Evolutionary conservation across 2,329 filamentous ascomycete species (phyloP).

Genomic region (Calonectria montana): DNA sequence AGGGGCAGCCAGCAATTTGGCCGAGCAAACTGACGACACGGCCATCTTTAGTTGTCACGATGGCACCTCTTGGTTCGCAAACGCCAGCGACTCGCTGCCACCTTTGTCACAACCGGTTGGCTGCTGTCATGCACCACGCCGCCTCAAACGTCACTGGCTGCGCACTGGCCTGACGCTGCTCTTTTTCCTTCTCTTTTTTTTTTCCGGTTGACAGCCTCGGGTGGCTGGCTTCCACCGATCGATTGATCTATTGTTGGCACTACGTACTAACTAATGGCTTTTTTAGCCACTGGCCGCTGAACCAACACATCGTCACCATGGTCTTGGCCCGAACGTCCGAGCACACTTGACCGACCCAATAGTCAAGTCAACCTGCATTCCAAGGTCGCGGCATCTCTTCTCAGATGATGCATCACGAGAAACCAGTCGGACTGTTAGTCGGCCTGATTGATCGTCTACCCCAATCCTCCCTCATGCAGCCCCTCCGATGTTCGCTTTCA

Average conservation of each 20-base stretch:
- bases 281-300: not conserved
- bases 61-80: constrained; percentile 3
- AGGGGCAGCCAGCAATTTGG: constrained; percentile 12
- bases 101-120: constrained; percentile 35
- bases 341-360: not conserved
- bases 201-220: not conserved
- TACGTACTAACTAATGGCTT: not conserved
- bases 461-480: constrained; percentile 2
- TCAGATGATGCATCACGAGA: constrained; percentile 2
- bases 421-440: not conserved
- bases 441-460: constrained; percentile 4
- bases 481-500: not conserved
- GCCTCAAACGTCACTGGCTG: constrained; percentile 40
- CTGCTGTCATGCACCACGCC: constrained; percentile 40
- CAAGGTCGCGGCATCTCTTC: not conserved
- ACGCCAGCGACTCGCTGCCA: constrained; percentile 4
- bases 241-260: constrained; percentile 7
- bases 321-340: not conserved
- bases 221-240: constrained; percentile 7
- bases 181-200: not conserved
- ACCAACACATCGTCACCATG: not conserved
- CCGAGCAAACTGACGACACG: constrained; percentile 15
- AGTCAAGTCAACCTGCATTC: not conserved
- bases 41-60: constrained; percentile 2
- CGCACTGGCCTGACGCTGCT: constrained; percentile 2